phyloP scores from a whole-genome alignment of 768 basidiomycete species.

The Tricholoma matsutake region DNA sequence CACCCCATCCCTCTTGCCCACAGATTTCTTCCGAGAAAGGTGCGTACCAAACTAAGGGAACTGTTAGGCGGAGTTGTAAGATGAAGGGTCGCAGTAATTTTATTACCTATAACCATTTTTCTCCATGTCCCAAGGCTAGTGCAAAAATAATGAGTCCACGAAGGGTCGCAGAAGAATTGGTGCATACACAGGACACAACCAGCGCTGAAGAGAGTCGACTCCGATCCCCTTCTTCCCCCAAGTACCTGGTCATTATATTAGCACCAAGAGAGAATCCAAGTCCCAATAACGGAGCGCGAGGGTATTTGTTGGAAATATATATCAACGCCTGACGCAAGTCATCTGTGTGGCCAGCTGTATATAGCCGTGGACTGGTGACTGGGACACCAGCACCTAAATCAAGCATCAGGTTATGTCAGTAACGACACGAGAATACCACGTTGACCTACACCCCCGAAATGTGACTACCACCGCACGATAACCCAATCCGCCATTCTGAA shows the following conservation, averaged over 20 bases:
- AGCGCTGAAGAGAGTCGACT: slow-evolving; percentile 53
- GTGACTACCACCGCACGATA: slow-evolving; percentile 77
- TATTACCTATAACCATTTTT: slow-evolving; percentile 28
- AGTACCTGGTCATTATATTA: slow-evolving; percentile 71
- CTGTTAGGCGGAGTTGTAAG: background rate
- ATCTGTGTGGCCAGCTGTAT: slow-evolving; percentile 71
- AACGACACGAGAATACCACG: background rate
- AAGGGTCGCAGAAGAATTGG: no score
- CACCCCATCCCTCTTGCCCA: slow-evolving; percentile 61
- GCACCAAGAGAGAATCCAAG: slow-evolving; percentile 84
- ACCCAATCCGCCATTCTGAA: slow-evolving; percentile 67
- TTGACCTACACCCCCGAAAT: slow-evolving; percentile 67
- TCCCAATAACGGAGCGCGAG: slow-evolving; percentile 67
- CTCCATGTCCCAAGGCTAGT: slow-evolving; percentile 34
- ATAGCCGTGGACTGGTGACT: slow-evolving; percentile 66
- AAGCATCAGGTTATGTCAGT: background rate
- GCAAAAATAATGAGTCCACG: background rate
- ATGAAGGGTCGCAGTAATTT: slow-evolving; percentile 21
- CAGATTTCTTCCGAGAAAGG: slow-evolving; percentile 43
- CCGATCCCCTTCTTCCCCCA: slow-evolving; percentile 65
- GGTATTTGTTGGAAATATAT: slow-evolving; percentile 59
- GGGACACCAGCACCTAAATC: slow-evolving; percentile 63
- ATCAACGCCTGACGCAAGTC: slow-evolving; percentile 69
- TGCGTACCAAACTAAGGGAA: slow-evolving; percentile 37
- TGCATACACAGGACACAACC: slow-evolving; percentile 57